Evolutionary conservation across 2,329 filamentous ascomycete genomes (phyloP).

Genomic region (Seiridium cupressi): DNA sequence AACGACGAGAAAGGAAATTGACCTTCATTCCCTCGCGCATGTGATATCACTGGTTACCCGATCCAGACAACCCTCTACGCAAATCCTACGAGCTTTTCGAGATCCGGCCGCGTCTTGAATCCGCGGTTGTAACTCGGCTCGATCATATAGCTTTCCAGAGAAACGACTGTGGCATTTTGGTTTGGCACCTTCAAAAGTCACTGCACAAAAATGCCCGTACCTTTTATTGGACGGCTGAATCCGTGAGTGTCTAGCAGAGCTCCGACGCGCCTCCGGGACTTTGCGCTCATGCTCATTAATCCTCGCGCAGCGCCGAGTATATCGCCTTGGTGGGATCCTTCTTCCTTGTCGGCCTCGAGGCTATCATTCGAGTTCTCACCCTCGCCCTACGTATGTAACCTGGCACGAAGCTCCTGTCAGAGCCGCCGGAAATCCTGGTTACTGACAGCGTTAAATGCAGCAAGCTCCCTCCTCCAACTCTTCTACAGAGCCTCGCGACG

Average conservation of each 20-base stretch:
- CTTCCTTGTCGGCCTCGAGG: constrained; percentile 77
- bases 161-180: neutral
- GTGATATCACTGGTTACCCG: constrained; percentile 22
- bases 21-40: constrained; percentile 15
- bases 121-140: neutral
- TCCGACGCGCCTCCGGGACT: constrained; percentile 17
- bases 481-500: constrained; percentile 80
- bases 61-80: constrained; percentile 4
- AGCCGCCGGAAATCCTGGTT: neutral
- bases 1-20: constrained; percentile 2
- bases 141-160: neutral
- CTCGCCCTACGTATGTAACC: constrained; percentile 73
- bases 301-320: constrained; percentile 69
- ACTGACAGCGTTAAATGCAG: constrained; percentile 38
- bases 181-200: neutral
- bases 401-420: neutral
- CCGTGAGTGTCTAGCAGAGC: constrained; percentile 25
- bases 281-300: constrained; percentile 7
- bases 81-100: constrained; percentile 6
- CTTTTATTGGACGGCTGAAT: constrained; percentile 39
- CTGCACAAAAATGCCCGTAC: constrained; percentile 31
- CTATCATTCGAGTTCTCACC: constrained; percentile 79
- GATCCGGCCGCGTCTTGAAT: no score
- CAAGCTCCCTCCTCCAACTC: constrained; percentile 75
- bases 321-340: constrained; percentile 83